Evolutionary conservation across 331 rosid species (phyloP).

Genomic region (Quercus phellos): DNA sequence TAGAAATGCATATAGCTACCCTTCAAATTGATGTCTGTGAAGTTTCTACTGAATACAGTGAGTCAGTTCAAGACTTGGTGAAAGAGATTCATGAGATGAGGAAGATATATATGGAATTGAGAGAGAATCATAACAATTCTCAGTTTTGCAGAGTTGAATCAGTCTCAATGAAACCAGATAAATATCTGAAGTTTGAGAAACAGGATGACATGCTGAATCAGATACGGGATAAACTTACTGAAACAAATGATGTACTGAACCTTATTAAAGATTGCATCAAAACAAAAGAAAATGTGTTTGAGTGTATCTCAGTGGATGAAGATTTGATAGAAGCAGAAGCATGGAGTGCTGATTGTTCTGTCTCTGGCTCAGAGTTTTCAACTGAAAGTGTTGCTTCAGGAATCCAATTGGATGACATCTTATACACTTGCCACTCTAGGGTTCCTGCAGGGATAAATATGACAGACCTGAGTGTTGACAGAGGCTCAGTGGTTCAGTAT

Average conservation of each 20-base stretch:
- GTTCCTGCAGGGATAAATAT: conserved; percentile 21
- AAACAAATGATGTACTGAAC: conserved; percentile 46
- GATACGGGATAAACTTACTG: conserved; percentile 43
- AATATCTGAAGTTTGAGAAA: conserved; percentile 24
- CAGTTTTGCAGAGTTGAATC: conserved; percentile 23
- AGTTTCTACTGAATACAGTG: conserved; percentile 35
- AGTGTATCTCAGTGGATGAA: conserved; percentile 22
- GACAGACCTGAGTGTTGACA: conserved; percentile 19
- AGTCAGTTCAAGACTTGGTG: conserved; percentile 37
- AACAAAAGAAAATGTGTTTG: conserved; percentile 25
- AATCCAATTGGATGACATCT: conserved; percentile 17
- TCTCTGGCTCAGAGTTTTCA: conserved; percentile 55
- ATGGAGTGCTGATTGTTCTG: conserved; percentile 52
- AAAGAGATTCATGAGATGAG: conserved; percentile 45
- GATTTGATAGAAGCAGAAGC: conserved; percentile 44
- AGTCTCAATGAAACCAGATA: conserved; percentile 22
- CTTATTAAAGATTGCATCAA: conserved; percentile 39
- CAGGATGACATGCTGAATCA: conserved; percentile 34
- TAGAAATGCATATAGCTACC: conserved; percentile 32
- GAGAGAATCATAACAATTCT: conserved; percentile 27
- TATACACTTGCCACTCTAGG: conserved; percentile 13
- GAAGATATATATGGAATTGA: conserved; percentile 34
- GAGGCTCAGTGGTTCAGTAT: conserved; percentile 22
- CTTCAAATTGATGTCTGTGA: conserved; percentile 29
- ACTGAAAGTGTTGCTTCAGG: conserved; percentile 39